phyloP scores from a whole-genome alignment of 2,329 filamentous ascomycete species.

The Colletotrichum sp. region DNA sequence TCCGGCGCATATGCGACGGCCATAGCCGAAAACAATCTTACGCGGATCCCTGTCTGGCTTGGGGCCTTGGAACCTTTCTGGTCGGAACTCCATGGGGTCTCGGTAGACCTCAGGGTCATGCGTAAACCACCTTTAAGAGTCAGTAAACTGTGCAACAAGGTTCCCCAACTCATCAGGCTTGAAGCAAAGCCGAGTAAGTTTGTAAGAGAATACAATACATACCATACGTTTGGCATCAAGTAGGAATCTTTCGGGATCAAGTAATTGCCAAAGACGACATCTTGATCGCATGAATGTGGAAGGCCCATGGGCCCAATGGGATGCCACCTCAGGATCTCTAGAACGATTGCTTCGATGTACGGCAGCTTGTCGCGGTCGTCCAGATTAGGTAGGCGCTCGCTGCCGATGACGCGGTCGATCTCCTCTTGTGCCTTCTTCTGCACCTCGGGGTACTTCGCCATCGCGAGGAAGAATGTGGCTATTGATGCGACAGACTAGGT shows the following conservation, averaged over 20 bases:
- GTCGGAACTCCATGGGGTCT: conserved; percentile 23
- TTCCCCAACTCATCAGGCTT: no score
- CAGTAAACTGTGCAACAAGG: rapidly evolving
- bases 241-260: conserved; percentile 24
- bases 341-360: conserved; percentile 58
- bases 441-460: conserved; percentile 50
- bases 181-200: no score
- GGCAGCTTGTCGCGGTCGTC: conserved; percentile 53
- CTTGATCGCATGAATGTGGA: conserved; percentile 37
- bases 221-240: conserved; percentile 39
- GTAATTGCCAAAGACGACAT: background rate
- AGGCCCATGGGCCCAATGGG: conserved; percentile 52
- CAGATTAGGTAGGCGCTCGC: conserved; percentile 49
- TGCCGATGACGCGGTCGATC: conserved; percentile 55
- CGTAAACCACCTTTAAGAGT: background rate
- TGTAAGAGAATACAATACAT: conserved; percentile 37
- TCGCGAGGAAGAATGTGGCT: conserved; percentile 49
- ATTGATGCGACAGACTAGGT: conserved; percentile 37
- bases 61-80: background rate
- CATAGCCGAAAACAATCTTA: conserved; percentile 20
- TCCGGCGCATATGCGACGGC: conserved; percentile 24
- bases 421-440: conserved; percentile 54
- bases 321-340: conserved; percentile 61
- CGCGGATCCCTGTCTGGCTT: background rate
- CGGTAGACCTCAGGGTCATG: conserved; percentile 74